Evolutionary conservation across 768 basidiomycete genomes (phyloP).

Genomic region (Trametes cingulata): DNA sequence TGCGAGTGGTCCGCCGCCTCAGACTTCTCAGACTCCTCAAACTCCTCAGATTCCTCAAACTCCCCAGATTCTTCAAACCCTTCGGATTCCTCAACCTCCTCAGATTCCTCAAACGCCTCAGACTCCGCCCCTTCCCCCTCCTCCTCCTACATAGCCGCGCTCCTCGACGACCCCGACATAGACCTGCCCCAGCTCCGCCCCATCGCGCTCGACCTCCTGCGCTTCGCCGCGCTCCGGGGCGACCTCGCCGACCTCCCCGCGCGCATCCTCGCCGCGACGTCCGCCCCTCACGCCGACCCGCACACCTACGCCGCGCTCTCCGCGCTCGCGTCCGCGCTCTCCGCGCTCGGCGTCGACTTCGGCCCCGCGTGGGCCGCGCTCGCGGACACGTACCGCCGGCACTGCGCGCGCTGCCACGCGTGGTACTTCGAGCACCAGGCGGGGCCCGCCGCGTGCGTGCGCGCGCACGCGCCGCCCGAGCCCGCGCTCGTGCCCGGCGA

Average conservation of each 20-base stretch:
- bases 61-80: no score
- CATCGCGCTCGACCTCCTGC: conserved; percentile 8
- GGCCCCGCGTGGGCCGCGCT: not conserved
- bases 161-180: not conserved
- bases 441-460: conserved; percentile 1
- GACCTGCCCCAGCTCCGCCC: no score
- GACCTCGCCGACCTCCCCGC: conserved; percentile 18
- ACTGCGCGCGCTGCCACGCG: conserved; percentile 15
- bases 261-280: conserved; percentile 11
- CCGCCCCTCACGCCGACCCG: not conserved
- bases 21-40: no score
- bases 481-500: no score
- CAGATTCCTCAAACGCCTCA: no score
- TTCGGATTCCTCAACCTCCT: no score
- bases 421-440: conserved; percentile 2
- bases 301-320: not conserved
- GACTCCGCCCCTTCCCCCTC: no score
- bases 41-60: no score
- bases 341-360: conserved; percentile 11
- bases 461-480: not conserved
- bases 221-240: conserved; percentile 18
- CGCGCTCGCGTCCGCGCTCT: not conserved
- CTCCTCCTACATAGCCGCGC: not conserved
- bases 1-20: no score
- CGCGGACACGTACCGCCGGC: not conserved